Percentiles rank a stretch among this genome's conserved stretches.
Evolutionary conservation across 768 basidiomycete genomes (phyloP).

Genomic region (Steccherinum ochraceum): DNA sequence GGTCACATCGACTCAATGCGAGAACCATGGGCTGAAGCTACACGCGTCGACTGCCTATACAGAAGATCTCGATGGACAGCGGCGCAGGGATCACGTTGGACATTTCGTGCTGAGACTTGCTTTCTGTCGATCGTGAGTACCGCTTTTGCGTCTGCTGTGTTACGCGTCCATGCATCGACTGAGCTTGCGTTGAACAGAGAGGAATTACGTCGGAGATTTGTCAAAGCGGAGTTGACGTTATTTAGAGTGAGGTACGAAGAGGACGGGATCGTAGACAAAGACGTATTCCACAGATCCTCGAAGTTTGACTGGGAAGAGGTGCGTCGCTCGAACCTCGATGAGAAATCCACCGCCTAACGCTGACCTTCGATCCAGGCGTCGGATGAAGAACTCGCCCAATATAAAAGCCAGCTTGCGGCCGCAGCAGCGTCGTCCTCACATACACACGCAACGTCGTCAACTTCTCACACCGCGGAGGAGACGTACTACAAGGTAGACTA

Average conservation of each 20-base stretch:
- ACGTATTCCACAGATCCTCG: constrained; percentile 56
- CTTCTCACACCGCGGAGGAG: constrained; percentile 40
- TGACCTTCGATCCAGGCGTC: constrained; percentile 47
- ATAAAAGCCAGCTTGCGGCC: too few species aligned
- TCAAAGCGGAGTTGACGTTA: constrained; percentile 82
- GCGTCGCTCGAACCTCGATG: too few species aligned
- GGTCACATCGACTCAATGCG: constrained; percentile 57
- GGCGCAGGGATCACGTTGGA: constrained; percentile 80
- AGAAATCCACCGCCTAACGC: too few species aligned
- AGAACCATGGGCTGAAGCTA: constrained; percentile 67
- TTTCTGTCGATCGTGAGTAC: constrained; percentile 92
- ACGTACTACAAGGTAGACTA: constrained; percentile 69
- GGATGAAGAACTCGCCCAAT: constrained; percentile 45
- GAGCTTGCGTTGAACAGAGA: constrained; percentile 72
- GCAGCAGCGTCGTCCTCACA: neutral
- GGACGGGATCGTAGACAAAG: constrained; percentile 50
- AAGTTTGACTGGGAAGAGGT: constrained; percentile 66
- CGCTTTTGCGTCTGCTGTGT: too few species aligned
- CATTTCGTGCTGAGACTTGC: constrained; percentile 93
- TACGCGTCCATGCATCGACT: too few species aligned
- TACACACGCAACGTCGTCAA: too few species aligned
- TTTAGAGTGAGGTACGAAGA: constrained; percentile 78
- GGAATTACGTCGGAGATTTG: constrained; percentile 80
- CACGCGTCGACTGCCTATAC: constrained; percentile 42
- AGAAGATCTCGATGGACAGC: constrained; percentile 49